A percentile compares a stretch with the other conserved stretches of the same genome.
Evolutionary conservation across 768 basidiomycete species (phyloP).

Genomic region (Vishniacozyma victoriae): DNA sequence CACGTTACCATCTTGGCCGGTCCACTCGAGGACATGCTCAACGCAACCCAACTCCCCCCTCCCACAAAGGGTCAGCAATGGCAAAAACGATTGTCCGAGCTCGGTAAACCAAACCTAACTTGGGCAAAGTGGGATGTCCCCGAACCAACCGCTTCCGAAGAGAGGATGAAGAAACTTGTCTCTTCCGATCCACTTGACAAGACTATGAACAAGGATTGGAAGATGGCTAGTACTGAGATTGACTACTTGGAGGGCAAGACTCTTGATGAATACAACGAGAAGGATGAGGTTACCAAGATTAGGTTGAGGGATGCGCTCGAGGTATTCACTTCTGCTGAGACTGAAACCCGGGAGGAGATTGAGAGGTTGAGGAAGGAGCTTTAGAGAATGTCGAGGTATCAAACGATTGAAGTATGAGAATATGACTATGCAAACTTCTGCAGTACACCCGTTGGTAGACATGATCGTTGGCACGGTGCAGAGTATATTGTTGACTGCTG

Average conservation of each 20-base stretch:
- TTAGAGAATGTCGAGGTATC: too few relatives aligned
- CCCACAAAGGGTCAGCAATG: conserved; percentile 22
- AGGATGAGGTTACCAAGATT: conserved; percentile 23
- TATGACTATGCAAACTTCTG: too few relatives aligned
- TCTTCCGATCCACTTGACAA: conserved; percentile 25
- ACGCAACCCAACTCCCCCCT: conserved; percentile 5
- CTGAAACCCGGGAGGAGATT: conserved; percentile 14
- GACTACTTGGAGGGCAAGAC: conserved; percentile 35
- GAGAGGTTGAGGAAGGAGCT: conserved; percentile 13
- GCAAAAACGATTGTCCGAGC: conserved; percentile 12
- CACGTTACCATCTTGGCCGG: conserved; percentile 21
- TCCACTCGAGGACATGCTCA: conserved; percentile 16
- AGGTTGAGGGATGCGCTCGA: conserved; percentile 28
- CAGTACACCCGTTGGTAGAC: too few relatives aligned
- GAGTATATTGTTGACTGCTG: too few relatives aligned
- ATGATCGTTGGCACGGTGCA: too few relatives aligned
- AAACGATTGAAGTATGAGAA: too few relatives aligned
- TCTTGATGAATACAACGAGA: conserved; percentile 32
- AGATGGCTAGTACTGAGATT: conserved; percentile 16
- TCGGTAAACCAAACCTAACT: conserved; percentile 21
- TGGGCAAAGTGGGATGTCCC: conserved; percentile 15
- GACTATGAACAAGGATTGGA: conserved; percentile 19
- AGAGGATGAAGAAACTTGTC: conserved; percentile 15
- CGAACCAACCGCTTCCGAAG: conserved; percentile 11
- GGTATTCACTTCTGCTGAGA: conserved; percentile 16